Conservation (phyloP, 257 asterid species). For the Solanum virginianum region DNA sequence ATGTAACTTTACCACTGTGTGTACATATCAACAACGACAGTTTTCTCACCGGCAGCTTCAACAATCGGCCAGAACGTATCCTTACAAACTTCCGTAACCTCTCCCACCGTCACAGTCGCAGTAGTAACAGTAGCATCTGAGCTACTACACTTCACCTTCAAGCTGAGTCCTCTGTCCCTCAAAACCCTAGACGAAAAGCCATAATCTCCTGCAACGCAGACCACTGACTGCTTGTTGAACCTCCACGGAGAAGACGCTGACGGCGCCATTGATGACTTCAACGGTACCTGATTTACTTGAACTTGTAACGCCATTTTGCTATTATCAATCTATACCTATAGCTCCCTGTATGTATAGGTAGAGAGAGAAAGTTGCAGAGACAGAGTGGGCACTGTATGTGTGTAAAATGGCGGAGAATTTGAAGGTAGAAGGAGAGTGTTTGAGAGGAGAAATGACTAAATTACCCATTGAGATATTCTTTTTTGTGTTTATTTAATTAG, state of each 20-base stretch:
- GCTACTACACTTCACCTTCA: constrained; percentile 29
- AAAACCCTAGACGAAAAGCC: constrained; percentile 9
- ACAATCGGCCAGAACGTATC: constrained; percentile 84
- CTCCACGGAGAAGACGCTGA: constrained; percentile 11
- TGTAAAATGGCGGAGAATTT: neutral
- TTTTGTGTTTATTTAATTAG: neutral
- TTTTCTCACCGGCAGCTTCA: constrained; percentile 59
- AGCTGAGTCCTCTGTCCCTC: constrained; percentile 17
- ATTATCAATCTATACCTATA: neutral
- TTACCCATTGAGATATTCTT: constrained; percentile 11
- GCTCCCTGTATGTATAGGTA: neutral
- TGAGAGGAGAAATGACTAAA: constrained; percentile 11
- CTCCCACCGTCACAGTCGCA: constrained; percentile 34
- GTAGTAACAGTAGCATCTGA: constrained; percentile 33
- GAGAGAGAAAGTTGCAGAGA: neutral
- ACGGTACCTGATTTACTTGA: constrained; percentile 24
- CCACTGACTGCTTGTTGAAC: constrained; percentile 25
- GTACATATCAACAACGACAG: constrained; percentile 76
- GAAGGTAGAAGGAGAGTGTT: constrained; percentile 1
- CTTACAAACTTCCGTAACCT: constrained; percentile 48
- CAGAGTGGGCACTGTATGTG: neutral
- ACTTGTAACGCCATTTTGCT: constrained; percentile 60
- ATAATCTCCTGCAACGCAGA: constrained; percentile 40
- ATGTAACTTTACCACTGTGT: constrained; percentile 56
- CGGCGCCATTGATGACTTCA: constrained; percentile 19